Evolutionary conservation across 768 basidiomycete genomes (phyloP), one percentile per base, ranked within the genome.

Genomic region (Leccinum boreale): DNA sequence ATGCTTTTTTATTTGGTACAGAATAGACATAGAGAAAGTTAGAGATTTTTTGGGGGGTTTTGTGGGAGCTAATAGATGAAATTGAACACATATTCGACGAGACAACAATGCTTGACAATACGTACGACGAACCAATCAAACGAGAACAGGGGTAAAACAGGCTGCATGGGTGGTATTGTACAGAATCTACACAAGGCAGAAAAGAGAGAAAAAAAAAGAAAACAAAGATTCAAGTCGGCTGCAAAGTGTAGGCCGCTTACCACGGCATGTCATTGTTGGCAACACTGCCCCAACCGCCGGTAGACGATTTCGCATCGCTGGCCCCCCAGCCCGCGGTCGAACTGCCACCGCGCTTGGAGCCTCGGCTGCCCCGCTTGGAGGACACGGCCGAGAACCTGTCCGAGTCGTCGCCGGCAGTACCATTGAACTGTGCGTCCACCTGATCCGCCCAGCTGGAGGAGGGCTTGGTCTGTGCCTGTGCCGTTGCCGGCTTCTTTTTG

Each of bases 401-500:
- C 11, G 14, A 21, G 2, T 47, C 28, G 19, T 19, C 17, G 19
- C 55, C 53, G 50, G 52, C 56, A 33, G 53, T 56, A 33, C 56
- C 56, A 44, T 36, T 56, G 11, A 59, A 29, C 46, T 59, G 63
- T 9, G 53, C 59, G 0, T 72, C 70, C 23, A 73, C 60, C 49
- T 72, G 59, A 14, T 72, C 72, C 19, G 72, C 70, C 70, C 71
- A 69, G 58, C 9, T 62, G 6, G 60, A n/a, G 17, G 47, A 45
- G 0, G 5, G 44, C 23, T 26, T 63, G 3, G 56, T 42, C 48
- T 62, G 59, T 46, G 11, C 9, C 8, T 17, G 36, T 39, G 17
- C 3, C 17, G 9, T 17, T 4, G 36, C 39, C 3, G 53, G 50
- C 52, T 59, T 66, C 60, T 58, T 56, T 46, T 56, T 56, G 35